Conservation (phyloP, 2,329 filamentous ascomycete genomes). For the Rosellinia necatrix region DNA sequence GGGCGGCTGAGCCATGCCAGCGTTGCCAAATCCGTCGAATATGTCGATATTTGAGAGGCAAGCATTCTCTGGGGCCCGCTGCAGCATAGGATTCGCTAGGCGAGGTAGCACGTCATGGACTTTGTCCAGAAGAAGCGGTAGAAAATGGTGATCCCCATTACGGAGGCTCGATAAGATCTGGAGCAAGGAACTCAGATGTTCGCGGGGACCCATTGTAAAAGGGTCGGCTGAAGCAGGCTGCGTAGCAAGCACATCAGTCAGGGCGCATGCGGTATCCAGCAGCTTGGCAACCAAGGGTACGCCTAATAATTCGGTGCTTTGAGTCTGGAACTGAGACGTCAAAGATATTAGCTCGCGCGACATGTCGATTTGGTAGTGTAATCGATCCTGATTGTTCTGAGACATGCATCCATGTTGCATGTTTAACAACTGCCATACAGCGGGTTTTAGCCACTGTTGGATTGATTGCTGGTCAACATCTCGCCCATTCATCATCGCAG, state of each 20-base stretch:
- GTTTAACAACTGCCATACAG: slow-evolving; percentile 66
- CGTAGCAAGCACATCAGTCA: slow-evolving; percentile 74
- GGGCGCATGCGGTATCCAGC: slow-evolving; percentile 73
- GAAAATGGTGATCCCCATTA: slow-evolving; percentile 75
- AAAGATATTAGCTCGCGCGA: slow-evolving; percentile 68
- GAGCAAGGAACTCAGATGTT: slow-evolving; percentile 73
- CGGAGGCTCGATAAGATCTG: slow-evolving; percentile 71
- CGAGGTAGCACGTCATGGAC: slow-evolving; percentile 72
- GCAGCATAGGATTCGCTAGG: slow-evolving; percentile 63
- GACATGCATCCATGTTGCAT: slow-evolving; percentile 59
- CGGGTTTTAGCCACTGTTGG: slow-evolving; percentile 68
- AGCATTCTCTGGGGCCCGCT: slow-evolving; percentile 60
- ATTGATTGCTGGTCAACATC: slow-evolving; percentile 62
- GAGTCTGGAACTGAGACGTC: slow-evolving; percentile 71
- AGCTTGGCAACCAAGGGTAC: slow-evolving; percentile 81
- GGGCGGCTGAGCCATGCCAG: slow-evolving; percentile 61
- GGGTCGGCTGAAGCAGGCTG: slow-evolving; percentile 64
- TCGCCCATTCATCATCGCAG: slow-evolving; percentile 54
- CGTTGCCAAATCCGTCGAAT: slow-evolving; percentile 68
- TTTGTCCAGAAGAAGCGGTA: slow-evolving; percentile 77
- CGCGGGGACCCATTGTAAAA: slow-evolving; percentile 70
- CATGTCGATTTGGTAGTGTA: slow-evolving; percentile 66
- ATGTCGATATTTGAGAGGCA: slow-evolving; percentile 57
- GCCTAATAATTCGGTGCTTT: slow-evolving; percentile 75
- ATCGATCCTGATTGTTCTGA: slow-evolving; percentile 53